Evolutionary conservation across 768 basidiomycete species (phyloP).

Genomic region (Leucocoprinus sp.): DNA sequence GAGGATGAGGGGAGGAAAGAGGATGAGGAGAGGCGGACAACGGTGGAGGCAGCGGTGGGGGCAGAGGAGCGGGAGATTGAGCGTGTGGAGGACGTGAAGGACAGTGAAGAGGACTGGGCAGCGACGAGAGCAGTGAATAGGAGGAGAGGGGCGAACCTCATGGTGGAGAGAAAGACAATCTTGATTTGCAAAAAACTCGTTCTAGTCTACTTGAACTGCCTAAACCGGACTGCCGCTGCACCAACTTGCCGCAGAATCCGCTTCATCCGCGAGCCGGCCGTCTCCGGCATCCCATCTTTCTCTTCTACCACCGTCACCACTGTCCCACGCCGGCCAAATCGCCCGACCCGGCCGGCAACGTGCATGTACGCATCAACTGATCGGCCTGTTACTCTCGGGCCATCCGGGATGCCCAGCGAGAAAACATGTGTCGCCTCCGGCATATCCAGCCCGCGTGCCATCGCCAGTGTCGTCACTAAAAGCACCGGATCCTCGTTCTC

Average conservation of each 20-base stretch:
- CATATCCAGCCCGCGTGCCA: slow-evolving; percentile 67
- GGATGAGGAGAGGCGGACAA: slow-evolving; percentile 52
- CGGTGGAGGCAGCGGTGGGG: slow-evolving; percentile 49
- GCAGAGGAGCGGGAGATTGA: slow-evolving; percentile 39
- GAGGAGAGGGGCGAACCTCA: slow-evolving; percentile 17
- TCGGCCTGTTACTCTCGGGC: slow-evolving; percentile 28
- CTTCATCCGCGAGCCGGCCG: slow-evolving; percentile 26
- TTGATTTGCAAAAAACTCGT: background rate
- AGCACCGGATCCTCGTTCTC: slow-evolving; percentile 47
- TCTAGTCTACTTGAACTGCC: slow-evolving; percentile 38
- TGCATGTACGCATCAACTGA: slow-evolving; percentile 59
- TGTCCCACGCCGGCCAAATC: slow-evolving; percentile 58
- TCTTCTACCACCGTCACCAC: slow-evolving; percentile 55
- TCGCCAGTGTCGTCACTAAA: slow-evolving; percentile 62
- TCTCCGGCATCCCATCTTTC: slow-evolving; percentile 22
- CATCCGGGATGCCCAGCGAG: slow-evolving; percentile 53
- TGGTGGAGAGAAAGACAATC: slow-evolving; percentile 11
- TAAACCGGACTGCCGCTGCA: slow-evolving; percentile 37
- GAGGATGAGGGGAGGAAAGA: slow-evolving; percentile 31
- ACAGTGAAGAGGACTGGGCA: slow-evolving; percentile 21
- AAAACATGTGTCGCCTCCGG: slow-evolving; percentile 70
- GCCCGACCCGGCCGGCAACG: slow-evolving; percentile 66
- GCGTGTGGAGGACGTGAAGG: slow-evolving; percentile 43
- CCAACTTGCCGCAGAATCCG: slow-evolving; percentile 37
- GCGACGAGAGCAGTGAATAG: slow-evolving; percentile 13